Evolutionary conservation across 2,329 filamentous ascomycete species (phyloP), one percentile per base, ranked within the genome.

Genomic region (Pseudogymnoascus sp.): DNA sequence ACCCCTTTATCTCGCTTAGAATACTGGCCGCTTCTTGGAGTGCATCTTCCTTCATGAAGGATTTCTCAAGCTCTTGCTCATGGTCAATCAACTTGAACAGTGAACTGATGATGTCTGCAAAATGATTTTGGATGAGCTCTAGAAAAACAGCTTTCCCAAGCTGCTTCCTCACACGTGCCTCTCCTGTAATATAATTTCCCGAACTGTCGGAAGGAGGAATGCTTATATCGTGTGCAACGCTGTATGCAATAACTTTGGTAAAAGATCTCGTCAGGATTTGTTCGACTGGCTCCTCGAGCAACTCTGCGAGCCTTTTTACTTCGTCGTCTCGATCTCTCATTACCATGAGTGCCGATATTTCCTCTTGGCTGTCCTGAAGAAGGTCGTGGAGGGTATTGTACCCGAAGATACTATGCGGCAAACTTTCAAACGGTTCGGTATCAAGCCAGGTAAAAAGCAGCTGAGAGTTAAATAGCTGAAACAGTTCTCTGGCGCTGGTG

Each of bases 361-460:
- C 94, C 32, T 87, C 83, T 70, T 91, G 84, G 5, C 89, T 84
- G 62, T 89, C 84, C 5, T 73, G 70, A 2, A 97, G 73, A 59
- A 99, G 80, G 4, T 90, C 85, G 16, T 78, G 72, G 1, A 97
- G 79, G 14, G 75, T 83, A 1, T 74, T 62, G 69, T 95, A 99
- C 1, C 86, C 88, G 72, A 99, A 99, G 1, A 94, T 89, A n/a
- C 80, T 77, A 69, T 83, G 96, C 0, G 94, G 93, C 57, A 99
- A 89, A 3, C 84, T 79, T n/a, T 81, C 77, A 6, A 96, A 76
- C 1, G 76, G 74, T 62, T 87, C 82, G 0, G 76, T 75, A 64
- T 90, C 85, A 3, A 95, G 82, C 93, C 92, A 99, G 0, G 91
- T 96, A 70, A 90, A 96, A 2, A 97, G 77, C 6, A 99, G 79